Evolutionary conservation across 2,329 filamentous ascomycete genomes (phyloP).

Genomic region (Tricladium varicosporioides): DNA sequence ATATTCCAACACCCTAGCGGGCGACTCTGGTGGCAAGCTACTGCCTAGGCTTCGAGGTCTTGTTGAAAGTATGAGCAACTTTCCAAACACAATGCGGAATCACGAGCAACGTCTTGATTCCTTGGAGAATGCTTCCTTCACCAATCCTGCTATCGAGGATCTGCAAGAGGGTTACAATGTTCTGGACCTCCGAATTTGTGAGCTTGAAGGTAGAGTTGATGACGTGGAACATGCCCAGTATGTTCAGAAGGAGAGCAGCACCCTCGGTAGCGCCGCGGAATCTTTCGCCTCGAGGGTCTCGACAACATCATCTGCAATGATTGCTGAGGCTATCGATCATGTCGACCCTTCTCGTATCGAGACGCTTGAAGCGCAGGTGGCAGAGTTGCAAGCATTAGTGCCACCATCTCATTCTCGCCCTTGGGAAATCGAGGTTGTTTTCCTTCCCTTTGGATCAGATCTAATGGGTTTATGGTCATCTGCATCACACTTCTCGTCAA

Average conservation of each 20-base stretch:
- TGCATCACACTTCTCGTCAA: slow-evolving; percentile 37
- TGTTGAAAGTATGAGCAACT: slow-evolving; percentile 23
- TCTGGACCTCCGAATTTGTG: slow-evolving; percentile 64
- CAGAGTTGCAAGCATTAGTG: slow-evolving; percentile 27
- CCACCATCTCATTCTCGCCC: slow-evolving; percentile 61
- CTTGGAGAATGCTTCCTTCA: slow-evolving; percentile 70
- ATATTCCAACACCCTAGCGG: slow-evolving; percentile 5
- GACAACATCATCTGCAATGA: slow-evolving; percentile 37
- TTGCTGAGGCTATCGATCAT: slow-evolving; percentile 34
- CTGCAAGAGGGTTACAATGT: slow-evolving; percentile 66
- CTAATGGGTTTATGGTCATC: slow-evolving; percentile 51
- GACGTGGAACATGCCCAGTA: slow-evolving; percentile 54
- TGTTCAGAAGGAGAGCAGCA: slow-evolving; percentile 40
- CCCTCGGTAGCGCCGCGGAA: slow-evolving; percentile 22
- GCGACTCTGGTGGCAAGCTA: slow-evolving; percentile 16
- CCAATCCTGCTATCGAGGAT: slow-evolving; percentile 64
- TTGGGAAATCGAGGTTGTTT: slow-evolving; percentile 75
- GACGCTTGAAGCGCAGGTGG: slow-evolving; percentile 42
- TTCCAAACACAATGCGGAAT: slow-evolving; percentile 26
- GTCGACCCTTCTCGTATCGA: slow-evolving; percentile 44
- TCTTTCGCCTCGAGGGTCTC: slow-evolving; percentile 35
- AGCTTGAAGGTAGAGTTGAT: slow-evolving; percentile 63
- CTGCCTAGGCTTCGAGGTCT: slow-evolving; percentile 25
- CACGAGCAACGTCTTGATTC: slow-evolving; percentile 65
- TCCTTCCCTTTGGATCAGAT: slow-evolving; percentile 65